Evolutionary conservation across 148 eudicot genomes (phyloP), one percentile per base, ranked within the genome.

Genomic region (Rheum nobile): DNA sequence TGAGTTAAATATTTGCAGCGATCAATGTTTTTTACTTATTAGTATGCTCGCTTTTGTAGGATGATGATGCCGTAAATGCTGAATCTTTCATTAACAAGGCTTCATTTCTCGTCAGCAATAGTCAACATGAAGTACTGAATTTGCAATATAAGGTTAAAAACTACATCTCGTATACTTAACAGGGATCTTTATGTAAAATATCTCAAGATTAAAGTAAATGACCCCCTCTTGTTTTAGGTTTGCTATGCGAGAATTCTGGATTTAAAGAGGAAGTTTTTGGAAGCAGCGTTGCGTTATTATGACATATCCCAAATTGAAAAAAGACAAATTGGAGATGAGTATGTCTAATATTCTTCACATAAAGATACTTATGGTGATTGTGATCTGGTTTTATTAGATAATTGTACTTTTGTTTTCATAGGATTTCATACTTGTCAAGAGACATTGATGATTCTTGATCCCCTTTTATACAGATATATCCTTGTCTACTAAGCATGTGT

Each of bases 71-170:
- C 34, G 82, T 86, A 50, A 94, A 87, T 85, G 98, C 98, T 24
- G 98, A 94, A 85, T 91, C 97, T 52, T 94, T 91, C 74, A 94
- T 94, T 71, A 94, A 91, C 76, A 94, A 94, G 85, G 98, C 98
- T 38, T 94, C 98, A 57, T 94, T 94, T 77, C 78, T 91, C 76
- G 96, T 91, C 73, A 94, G 89, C 96, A 94, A 77, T 75, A 94
- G 93, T 75, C 89, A 83, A 74, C 87, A 94, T 71, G 91, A 94
- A 83, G 97, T 86, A 39, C 79, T 94, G 82, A 94, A 86, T 85
- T 83, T 89, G 83, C 94, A 90, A 50, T 91, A 94, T 86, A 91
- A 94, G 98, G 98, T 93, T 79, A 74, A 32, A 10, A 71, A 38
- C 67, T 8, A 19, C 37, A 31, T 9, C 26, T 43, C 9, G 22